A percentile compares a stretch with the other conserved stretches of the same genome.
Evolutionary conservation across 306 rosid species (phyloP).

Genomic region (Gleditsia sinensis): DNA sequence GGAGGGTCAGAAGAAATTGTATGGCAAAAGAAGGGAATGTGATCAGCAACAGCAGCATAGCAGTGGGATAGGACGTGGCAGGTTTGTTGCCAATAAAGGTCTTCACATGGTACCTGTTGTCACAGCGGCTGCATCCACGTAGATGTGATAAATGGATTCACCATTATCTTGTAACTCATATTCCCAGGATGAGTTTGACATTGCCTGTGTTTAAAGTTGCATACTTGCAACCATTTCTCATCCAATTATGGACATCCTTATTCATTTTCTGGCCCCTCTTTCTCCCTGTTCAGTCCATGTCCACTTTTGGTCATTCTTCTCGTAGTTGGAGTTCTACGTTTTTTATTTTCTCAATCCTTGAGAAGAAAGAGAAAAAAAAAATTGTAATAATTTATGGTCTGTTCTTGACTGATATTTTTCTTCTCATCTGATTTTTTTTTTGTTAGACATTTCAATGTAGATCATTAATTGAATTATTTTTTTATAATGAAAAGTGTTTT

Average conservation of each 20-base stretch:
- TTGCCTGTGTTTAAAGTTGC: conserved; percentile 57
- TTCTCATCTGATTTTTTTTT: no score
- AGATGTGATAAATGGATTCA: conserved; percentile 38
- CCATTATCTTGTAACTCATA: conserved; percentile 22
- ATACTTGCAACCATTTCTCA: conserved; percentile 54
- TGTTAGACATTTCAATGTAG: no score
- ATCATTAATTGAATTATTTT: no score
- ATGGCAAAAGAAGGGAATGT: conserved; percentile 43
- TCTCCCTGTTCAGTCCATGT: not conserved
- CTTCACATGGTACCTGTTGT: conserved; percentile 48
- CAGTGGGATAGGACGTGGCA: conserved; percentile 61
- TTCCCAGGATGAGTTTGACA: conserved; percentile 22
- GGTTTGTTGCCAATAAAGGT: conserved; percentile 49
- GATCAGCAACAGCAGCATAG: conserved; percentile 43
- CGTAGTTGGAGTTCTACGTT: not conserved
- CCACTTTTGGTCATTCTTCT: not conserved
- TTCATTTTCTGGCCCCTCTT: not conserved
- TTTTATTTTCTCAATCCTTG: no score
- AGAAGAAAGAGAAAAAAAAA: no score
- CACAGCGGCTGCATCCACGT: conserved; percentile 59
- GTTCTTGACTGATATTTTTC: no score
- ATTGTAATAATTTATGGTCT: no score
- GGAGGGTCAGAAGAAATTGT: conserved; percentile 42
- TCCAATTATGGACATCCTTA: not conserved
- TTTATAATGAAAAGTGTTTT: no score